These are phyloP conservation scores for Leccinellum luteum DNA, from an alignment of 768 basidiomycete genomes.

Conservation along the genomic window DNA sequence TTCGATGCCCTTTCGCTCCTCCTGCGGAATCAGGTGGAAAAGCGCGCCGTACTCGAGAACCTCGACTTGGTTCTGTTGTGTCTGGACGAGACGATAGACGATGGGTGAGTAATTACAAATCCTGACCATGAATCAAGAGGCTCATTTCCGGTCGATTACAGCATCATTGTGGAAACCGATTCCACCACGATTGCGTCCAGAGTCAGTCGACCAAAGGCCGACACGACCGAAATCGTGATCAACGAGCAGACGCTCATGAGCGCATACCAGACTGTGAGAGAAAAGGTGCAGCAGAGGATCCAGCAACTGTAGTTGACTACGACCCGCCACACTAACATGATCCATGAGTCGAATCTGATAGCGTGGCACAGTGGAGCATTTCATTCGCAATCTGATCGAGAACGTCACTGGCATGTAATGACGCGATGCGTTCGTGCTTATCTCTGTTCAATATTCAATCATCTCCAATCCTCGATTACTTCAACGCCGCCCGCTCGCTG, in stretches of 20 bases:
- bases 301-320: constrained; percentile 55
- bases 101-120: constrained; percentile 67
- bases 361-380: background rate
- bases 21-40: constrained; percentile 90
- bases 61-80: constrained; percentile 89
- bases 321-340: no score
- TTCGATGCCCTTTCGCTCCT: constrained; percentile 83
- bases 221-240: constrained; percentile 95
- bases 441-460: background rate
- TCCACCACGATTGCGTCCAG: constrained; percentile 92
- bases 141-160: constrained; percentile 33
- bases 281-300: constrained; percentile 81
- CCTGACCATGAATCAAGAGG: background rate
- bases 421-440: background rate
- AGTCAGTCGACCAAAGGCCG: constrained; percentile 88
- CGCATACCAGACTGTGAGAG: constrained; percentile 88
- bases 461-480: background rate
- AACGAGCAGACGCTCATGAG: constrained; percentile 96
- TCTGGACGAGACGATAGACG: constrained; percentile 95
- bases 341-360: background rate
- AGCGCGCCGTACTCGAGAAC: constrained; percentile 91
- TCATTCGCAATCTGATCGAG: background rate
- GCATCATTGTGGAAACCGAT: constrained; percentile 97
- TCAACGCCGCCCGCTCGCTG: background rate
- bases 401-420: background rate